A percentile compares a stretch with the other conserved stretches of the same genome.
Evolutionary conservation across 345 rosid species (phyloP).

Genomic region (Geranium rotundifolium): DNA sequence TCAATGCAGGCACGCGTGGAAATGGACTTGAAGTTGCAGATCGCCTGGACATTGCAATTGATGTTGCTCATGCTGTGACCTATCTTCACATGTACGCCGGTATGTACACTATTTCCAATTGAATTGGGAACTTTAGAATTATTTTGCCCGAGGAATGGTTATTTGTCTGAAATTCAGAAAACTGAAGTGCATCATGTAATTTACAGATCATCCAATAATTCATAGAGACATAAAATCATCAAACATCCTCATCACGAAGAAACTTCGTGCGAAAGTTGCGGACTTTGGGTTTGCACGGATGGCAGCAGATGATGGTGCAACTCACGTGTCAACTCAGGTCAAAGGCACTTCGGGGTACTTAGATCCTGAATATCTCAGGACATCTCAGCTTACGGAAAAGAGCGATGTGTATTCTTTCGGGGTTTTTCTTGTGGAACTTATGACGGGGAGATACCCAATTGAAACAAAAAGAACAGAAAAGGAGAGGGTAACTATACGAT

Average conservation of each 20-base stretch:
- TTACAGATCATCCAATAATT: constrained; percentile 73
- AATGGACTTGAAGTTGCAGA: constrained; percentile 59
- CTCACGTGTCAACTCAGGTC: constrained; percentile 73
- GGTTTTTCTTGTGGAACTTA: constrained; percentile 61
- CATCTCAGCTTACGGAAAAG: constrained; percentile 67
- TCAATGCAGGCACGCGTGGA: constrained; percentile 43
- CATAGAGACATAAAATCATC: constrained; percentile 89
- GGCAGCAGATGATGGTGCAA: constrained; percentile 38
- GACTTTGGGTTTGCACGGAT: constrained; percentile 87
- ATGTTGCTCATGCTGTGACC: constrained; percentile 88
- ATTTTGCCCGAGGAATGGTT: not conserved
- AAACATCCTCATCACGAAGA: constrained; percentile 65
- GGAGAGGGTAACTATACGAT: constrained; percentile 50
- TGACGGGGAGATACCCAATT: constrained; percentile 68
- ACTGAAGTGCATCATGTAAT: constrained; percentile 13
- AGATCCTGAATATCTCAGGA: constrained; percentile 75
- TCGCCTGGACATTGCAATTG: constrained; percentile 81
- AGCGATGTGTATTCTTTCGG: constrained; percentile 88
- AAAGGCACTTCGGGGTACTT: constrained; percentile 76
- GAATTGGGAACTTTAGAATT: not conserved
- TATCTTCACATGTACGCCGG: constrained; percentile 87
- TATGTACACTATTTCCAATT: constrained; percentile 7
- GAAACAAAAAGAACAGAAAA: constrained; percentile 37
- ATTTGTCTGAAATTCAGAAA: not conserved
- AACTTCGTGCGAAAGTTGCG: constrained; percentile 79